Evolutionary conservation across 768 basidiomycete genomes (phyloP), one percentile per base, ranked within the genome.

Genomic region (Kwoniella sp.): DNA sequence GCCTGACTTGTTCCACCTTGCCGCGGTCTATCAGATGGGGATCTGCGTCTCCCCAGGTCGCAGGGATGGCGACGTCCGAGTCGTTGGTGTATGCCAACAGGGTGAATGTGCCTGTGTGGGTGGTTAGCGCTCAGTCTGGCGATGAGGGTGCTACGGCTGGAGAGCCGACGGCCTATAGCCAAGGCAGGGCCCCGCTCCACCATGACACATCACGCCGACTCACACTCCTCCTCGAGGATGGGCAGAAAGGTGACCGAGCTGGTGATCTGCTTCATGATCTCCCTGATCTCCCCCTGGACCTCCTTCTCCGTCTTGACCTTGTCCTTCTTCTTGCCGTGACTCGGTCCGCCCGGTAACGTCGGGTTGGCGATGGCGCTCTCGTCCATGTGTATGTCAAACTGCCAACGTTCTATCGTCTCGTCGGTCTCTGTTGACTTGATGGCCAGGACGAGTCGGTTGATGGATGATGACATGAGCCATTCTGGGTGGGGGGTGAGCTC

Each of bases 231-330:
- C 61, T 93, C 86, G 47, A 99, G 86, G 58, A 91, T 87, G 0
- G 95, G 95, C 53, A 99, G 79, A 76, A 95, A 98, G 9, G 95
- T 95, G 56, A 93, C 90, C 73, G 88, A 90, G 34, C 88, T 88
- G 33, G 95, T 90, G 67, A 99, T 98, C 73, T 99, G 95, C 77
- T 96, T 95, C 70, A 99, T 82, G 65, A 98, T 96, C 42, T 89
- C 89, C 17, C 95, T 84, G 57, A 99, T 98, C 79, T 99, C 93
- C 27, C 87, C 88, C 74, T 95, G 90, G 40, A 98, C 93, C 67
- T 96, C 89, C 59, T 76, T 76, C 48, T 76, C 76, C 32, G 76
- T 78, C 67, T 76, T 76, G 34, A 73, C 74, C 53, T 73, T 72
- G 50, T 69, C 70, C 47, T 63, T 57, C 28, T 43, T 52, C 17